phyloP scores from a whole-genome alignment of 306 rosid species.

The Morella rubra region DNA sequence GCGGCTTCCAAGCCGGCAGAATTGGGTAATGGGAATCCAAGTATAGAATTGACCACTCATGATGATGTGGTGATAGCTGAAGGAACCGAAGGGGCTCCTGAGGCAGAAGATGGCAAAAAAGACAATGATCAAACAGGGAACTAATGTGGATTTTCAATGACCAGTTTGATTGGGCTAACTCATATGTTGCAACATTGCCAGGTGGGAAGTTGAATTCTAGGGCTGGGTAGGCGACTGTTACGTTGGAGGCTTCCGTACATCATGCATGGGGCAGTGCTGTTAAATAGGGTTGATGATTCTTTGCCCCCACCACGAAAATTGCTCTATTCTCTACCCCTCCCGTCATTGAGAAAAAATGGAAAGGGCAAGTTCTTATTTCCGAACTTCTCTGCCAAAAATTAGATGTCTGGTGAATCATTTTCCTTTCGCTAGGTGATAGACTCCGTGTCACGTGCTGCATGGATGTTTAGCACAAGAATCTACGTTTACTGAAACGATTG shows the following conservation, averaged over 20 bases:
- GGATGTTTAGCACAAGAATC: constrained; percentile 27
- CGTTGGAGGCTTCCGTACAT: constrained; percentile 42
- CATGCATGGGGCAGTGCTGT: constrained; percentile 30
- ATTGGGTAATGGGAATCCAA: constrained; percentile 39
- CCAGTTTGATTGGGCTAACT: constrained; percentile 52
- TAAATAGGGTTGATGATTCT: constrained; percentile 55
- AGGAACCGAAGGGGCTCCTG: constrained; percentile 31
- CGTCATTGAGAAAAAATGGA: constrained; percentile 3
- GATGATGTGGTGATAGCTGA: constrained; percentile 18
- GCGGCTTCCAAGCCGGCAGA: constrained; percentile 36
- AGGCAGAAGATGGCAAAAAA: constrained; percentile 37
- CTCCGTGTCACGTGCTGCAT: constrained; percentile 22
- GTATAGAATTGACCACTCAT: constrained; percentile 23
- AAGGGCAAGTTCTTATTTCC: constrained; percentile 27
- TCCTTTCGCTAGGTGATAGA: constrained; percentile 21
- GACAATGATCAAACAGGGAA: constrained; percentile 35
- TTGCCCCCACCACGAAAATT: constrained; percentile 47
- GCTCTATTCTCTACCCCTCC: neutral
- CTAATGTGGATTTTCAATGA: constrained; percentile 54
- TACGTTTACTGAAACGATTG: constrained; percentile 18
- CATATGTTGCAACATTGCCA: constrained; percentile 40
- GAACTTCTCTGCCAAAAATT: constrained; percentile 19
- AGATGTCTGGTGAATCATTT: constrained; percentile 19
- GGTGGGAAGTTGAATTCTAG: constrained; percentile 66
- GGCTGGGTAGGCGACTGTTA: constrained; percentile 49